Percentiles rank a stretch among this genome's conserved stretches.
phyloP scores from a whole-genome alignment of 108 stramenopile genomes.

The Chaetoceros muelleri region DNA sequence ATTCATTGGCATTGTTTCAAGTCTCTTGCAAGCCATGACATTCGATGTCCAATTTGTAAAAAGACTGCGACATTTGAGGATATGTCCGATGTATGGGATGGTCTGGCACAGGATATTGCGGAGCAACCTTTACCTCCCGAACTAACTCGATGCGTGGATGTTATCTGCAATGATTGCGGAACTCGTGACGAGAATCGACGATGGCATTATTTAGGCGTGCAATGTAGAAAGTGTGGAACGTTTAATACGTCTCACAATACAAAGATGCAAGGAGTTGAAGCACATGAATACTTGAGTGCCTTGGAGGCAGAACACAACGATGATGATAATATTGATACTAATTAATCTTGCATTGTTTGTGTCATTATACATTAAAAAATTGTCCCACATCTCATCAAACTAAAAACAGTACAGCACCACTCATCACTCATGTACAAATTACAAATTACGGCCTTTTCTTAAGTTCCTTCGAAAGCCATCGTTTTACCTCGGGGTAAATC shows the following conservation, averaged over 20 bases:
- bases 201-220: conserved; percentile 81
- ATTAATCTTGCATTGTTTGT: too few species aligned
- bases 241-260: conserved; percentile 75
- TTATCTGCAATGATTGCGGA: conserved; percentile 78
- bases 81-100: conserved; percentile 75
- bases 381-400: too few species aligned
- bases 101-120: conserved; percentile 69
- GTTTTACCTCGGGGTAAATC: conserved; percentile 84
- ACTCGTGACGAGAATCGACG: conserved; percentile 37
- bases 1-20: conserved; percentile 77
- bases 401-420: too few species aligned
- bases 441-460: too few species aligned
- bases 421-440: too few species aligned
- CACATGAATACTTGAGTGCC: conserved; percentile 54
- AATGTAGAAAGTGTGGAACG: conserved; percentile 51
- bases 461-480: conserved; percentile 38
- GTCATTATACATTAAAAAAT: too few species aligned
- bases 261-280: conserved; percentile 61
- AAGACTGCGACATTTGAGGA: conserved; percentile 81
- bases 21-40: conserved; percentile 60
- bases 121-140: conserved; percentile 75
- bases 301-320: not conserved
- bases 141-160: conserved; percentile 68
- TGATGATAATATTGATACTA: not conserved
- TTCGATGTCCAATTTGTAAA: conserved; percentile 80